These are phyloP conservation scores for Albugo candida DNA, from an alignment of 352 stramenopile species.

Conservation along the genomic window DNA sequence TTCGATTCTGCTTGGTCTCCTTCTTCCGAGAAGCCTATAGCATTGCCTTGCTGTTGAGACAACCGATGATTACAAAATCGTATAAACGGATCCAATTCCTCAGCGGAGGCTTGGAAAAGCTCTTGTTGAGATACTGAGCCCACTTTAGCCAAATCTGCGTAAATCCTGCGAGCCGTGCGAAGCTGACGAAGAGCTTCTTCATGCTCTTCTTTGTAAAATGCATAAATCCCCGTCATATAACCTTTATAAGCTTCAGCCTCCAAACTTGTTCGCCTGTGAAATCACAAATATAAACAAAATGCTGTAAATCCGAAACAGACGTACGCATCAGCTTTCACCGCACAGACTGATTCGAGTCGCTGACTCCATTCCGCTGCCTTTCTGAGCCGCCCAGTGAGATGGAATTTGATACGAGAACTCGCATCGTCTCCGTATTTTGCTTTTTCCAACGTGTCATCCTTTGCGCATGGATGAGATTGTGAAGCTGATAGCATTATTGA, in stretches of 20 bases:
- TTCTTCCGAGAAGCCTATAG: slow-evolving; percentile 13
- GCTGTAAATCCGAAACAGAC: slow-evolving; percentile 4
- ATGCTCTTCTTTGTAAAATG: slow-evolving; percentile 78
- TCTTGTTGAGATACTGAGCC: slow-evolving; percentile 66
- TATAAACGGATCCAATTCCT: slow-evolving; percentile 69
- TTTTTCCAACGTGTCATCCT: slow-evolving; percentile 76
- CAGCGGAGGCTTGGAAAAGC: slow-evolving; percentile 39
- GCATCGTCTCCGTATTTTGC: slow-evolving; percentile 67
- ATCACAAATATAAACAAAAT: background rate
- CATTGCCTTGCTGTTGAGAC: slow-evolving; percentile 19
- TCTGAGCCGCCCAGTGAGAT: slow-evolving; percentile 66
- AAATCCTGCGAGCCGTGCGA: slow-evolving; percentile 59
- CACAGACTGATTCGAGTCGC: slow-evolving; percentile 56
- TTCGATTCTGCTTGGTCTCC: slow-evolving; percentile 25
- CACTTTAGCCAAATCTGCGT: slow-evolving; percentile 61
- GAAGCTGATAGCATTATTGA: background rate
- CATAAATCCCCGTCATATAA: slow-evolving; percentile 76
- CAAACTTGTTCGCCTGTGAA: slow-evolving; percentile 49
- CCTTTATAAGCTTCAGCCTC: slow-evolving; percentile 77
- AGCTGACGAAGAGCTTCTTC: slow-evolving; percentile 65
- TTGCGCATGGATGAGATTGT: background rate
- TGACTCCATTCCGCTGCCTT: slow-evolving; percentile 80
- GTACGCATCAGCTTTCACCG: slow-evolving; percentile 52
- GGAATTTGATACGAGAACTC: slow-evolving; percentile 79
- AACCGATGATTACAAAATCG: slow-evolving; percentile 71